Conservation (phyloP, 345 rosid genomes). For the Eucalyptus cloeziana region DNA sequence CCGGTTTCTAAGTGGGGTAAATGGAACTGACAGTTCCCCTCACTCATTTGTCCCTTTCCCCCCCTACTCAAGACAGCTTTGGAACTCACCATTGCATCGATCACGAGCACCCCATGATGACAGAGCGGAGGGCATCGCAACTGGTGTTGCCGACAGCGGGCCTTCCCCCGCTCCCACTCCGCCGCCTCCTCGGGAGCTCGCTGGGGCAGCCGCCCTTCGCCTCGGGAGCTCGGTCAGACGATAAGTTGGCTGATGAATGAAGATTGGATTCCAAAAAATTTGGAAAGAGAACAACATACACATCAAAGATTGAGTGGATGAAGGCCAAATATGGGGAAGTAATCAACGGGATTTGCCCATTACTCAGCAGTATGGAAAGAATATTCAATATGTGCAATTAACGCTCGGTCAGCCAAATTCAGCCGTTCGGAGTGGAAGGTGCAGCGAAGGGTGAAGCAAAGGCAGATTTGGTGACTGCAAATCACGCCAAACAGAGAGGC, state of each 20-base stretch:
- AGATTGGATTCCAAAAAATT: neutral
- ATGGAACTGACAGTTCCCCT: accelerated
- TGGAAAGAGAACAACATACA: neutral
- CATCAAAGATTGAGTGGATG: neutral
- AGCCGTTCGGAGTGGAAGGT: neutral
- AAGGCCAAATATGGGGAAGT: neutral
- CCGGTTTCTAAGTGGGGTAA: no score
- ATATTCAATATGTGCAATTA: no score
- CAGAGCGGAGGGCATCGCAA: neutral
- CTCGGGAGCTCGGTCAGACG: no score
- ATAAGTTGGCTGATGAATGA: neutral
- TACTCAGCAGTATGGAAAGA: neutral
- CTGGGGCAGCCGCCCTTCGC: no score
- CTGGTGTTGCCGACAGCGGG: neutral
- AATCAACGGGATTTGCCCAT: neutral
- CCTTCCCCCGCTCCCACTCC: no score
- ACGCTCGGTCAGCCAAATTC: neutral
- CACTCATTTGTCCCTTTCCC: no score
- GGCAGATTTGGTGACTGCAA: neutral
- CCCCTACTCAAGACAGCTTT: neutral
- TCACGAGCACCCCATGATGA: neutral
- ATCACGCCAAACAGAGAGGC: neutral
- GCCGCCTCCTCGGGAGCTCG: no score
- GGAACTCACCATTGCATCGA: neutral
- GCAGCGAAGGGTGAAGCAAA: neutral